Conservation (phyloP, 257 asterid genomes). For the Solanum peruvianum region DNA sequence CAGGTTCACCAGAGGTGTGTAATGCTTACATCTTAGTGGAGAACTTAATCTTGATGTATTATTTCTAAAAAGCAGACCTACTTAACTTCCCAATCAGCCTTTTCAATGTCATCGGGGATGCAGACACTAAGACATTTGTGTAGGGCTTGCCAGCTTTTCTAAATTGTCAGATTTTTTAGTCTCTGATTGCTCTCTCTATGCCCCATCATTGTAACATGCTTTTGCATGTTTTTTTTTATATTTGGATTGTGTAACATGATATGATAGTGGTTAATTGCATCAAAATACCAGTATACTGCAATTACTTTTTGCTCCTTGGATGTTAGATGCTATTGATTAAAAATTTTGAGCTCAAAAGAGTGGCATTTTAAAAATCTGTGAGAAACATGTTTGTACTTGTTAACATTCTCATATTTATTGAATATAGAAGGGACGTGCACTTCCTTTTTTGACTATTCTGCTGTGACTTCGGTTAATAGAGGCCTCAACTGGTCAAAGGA, state of each 20-base stretch:
- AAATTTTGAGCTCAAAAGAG: neutral
- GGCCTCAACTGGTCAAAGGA: conserved; percentile 96
- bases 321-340: neutral
- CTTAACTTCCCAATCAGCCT: neutral
- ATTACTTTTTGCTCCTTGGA: neutral
- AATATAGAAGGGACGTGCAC: neutral
- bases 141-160: neutral
- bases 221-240: neutral
- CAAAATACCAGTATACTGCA: neutral
- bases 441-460: neutral
- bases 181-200: neutral
- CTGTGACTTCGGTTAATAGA: conserved; percentile 28
- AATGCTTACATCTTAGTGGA: neutral
- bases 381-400: neutral
- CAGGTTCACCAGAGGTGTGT: conserved; percentile 93
- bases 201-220: neutral
- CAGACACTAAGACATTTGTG: neutral
- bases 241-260: neutral
- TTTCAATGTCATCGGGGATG: neutral
- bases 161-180: neutral
- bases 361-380: neutral
- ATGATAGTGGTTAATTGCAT: neutral
- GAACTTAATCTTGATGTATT: neutral
- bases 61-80: neutral
- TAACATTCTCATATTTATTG: neutral